phyloP scores from a whole-genome alignment of 345 rosid species.

The Cochlearia excelsa region DNA sequence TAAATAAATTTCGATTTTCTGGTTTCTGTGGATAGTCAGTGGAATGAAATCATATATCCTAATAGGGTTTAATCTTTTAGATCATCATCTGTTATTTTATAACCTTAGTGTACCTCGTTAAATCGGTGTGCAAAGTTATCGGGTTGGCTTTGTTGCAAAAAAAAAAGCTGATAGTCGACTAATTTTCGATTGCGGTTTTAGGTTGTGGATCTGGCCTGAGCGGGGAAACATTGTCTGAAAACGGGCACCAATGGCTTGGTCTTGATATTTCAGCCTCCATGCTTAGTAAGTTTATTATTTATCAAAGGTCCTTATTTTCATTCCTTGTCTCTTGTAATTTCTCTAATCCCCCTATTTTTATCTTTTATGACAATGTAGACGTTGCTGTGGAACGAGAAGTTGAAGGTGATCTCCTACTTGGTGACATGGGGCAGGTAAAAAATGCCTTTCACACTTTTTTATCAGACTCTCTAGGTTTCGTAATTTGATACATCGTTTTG shows the following conservation, averaged over 20 bases:
- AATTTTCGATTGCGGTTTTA: constrained; percentile 20
- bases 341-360: not conserved
- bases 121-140: too few species aligned
- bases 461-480: not conserved
- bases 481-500: not conserved
- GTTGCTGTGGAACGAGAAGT: constrained; percentile 84
- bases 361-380: constrained; percentile 38
- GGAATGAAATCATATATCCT: too few species aligned
- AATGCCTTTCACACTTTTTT: not conserved
- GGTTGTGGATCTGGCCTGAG: constrained; percentile 97
- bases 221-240: constrained; percentile 82
- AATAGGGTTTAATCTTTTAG: too few species aligned
- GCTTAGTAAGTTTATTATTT: constrained; percentile 52
- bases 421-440: constrained; percentile 95
- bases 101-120: too few species aligned
- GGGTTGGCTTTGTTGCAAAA: too few species aligned
- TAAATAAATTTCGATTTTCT: too few species aligned
- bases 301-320: not conserved
- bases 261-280: constrained; percentile 82
- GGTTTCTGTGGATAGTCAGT: too few species aligned
- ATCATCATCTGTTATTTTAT: too few species aligned
- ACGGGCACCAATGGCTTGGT: constrained; percentile 88
- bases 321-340: not conserved
- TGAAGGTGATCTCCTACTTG: constrained; percentile 87
- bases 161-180: too few species aligned